These are phyloP conservation scores for Leptosphaerulina australis DNA, from an alignment of 2,329 filamentous ascomycete species.

Conservation along the genomic window DNA sequence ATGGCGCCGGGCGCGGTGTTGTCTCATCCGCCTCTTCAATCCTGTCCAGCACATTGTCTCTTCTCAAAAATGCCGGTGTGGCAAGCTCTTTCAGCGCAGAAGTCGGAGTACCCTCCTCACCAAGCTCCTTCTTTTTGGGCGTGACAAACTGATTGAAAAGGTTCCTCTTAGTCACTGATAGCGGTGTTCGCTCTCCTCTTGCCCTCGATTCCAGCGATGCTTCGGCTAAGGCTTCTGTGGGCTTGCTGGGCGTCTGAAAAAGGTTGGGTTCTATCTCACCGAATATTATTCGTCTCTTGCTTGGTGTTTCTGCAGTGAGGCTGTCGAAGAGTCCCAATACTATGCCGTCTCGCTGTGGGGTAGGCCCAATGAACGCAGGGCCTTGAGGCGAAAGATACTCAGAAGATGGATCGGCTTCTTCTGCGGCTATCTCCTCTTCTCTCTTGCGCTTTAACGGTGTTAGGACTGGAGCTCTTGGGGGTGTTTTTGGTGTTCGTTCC, in stretches of 20 bases:
- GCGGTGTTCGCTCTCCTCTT: conserved; percentile 53
- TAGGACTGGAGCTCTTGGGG: conserved; percentile 20
- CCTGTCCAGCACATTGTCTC: conserved; percentile 57
- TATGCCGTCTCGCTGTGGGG: conserved; percentile 77
- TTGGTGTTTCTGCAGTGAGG: conserved; percentile 60
- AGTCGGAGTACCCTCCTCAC: conserved; percentile 47
- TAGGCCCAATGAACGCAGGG: conserved; percentile 67
- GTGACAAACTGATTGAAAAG: conserved; percentile 69
- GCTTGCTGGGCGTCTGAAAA: conserved; percentile 50
- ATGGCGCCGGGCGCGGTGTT: conserved; percentile 47
- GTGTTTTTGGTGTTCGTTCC: conserved; percentile 37
- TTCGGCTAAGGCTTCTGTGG: conserved; percentile 33
- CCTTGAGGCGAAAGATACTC: conserved; percentile 41
- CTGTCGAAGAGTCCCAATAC: conserved; percentile 80
- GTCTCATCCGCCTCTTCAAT: conserved; percentile 61
- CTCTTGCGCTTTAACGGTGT: conserved; percentile 45
- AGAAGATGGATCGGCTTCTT: conserved; percentile 19
- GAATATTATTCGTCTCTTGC: conserved; percentile 41
- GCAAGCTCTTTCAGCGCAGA: conserved; percentile 56
- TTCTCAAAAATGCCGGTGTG: conserved; percentile 73
- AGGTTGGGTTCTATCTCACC: conserved; percentile 41
- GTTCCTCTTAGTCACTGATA: conserved; percentile 64
- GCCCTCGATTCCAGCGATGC: conserved; percentile 36
- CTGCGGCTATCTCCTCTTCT: conserved; percentile 25
- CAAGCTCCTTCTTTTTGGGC: conserved; percentile 56